phyloP scores from a whole-genome alignment of 371 early-diverging fungal species.

The Rhizopus delemar region DNA sequence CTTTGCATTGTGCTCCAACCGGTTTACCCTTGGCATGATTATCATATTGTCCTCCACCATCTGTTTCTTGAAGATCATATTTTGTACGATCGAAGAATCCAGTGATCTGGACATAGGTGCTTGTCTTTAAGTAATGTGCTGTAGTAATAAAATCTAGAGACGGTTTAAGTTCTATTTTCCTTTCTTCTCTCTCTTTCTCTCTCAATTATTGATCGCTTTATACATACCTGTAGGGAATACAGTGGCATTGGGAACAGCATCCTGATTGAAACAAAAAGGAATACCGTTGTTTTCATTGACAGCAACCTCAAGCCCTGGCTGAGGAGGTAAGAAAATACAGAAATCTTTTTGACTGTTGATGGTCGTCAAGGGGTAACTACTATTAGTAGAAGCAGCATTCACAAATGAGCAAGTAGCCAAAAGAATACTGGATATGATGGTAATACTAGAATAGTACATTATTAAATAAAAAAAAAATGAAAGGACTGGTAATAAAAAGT shows the following conservation, averaged over 20 bases:
- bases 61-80: constrained; percentile 44
- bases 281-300: constrained; percentile 54
- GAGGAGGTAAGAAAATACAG: constrained; percentile 63
- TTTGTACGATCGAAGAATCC: constrained; percentile 55
- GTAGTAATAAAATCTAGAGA: constrained; percentile 47
- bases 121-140: constrained; percentile 45
- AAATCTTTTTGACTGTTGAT: constrained; percentile 38
- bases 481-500: neutral
- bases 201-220: neutral
- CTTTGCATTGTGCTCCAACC: constrained; percentile 41
- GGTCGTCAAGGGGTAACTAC: constrained; percentile 17
- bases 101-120: constrained; percentile 54
- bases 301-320: constrained; percentile 57
- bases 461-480: no score
- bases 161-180: neutral
- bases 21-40: constrained; percentile 37
- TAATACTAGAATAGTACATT: neutral
- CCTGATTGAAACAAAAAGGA: constrained; percentile 52
- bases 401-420: constrained; percentile 10
- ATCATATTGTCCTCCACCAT: constrained; percentile 58
- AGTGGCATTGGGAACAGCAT: constrained; percentile 44
- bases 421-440: constrained; percentile 10
- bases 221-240: constrained; percentile 47
- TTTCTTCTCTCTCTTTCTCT: no score
- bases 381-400: constrained; percentile 9